Conservation (phyloP, 2,329 filamentous ascomycete species). For the Endoconidiophora laricicola region DNA sequence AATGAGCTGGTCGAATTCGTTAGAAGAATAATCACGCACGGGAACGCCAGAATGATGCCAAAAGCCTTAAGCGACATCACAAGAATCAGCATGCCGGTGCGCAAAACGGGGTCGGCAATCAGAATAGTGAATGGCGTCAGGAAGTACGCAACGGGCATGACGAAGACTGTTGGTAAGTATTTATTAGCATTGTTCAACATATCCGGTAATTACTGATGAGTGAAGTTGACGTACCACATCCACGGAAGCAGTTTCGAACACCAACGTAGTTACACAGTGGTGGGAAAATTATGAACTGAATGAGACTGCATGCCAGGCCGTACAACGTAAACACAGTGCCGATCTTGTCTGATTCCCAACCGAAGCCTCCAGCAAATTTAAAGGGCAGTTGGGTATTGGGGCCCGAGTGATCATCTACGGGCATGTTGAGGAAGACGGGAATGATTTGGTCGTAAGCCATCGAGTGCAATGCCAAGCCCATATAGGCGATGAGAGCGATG, state of each 20-base stretch:
- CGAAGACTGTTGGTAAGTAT: slow-evolving; percentile 25
- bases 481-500: slow-evolving; percentile 62
- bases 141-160: slow-evolving; percentile 62
- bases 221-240: slow-evolving; percentile 30
- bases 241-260: slow-evolving; percentile 54
- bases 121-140: slow-evolving; percentile 69
- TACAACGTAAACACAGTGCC: slow-evolving; percentile 75
- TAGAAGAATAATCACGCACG: slow-evolving; percentile 74
- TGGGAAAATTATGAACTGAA: slow-evolving; percentile 80
- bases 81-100: slow-evolving; percentile 44
- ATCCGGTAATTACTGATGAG: not conserved
- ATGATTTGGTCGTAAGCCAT: slow-evolving; percentile 78
- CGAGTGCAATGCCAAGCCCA: slow-evolving; percentile 63
- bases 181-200: not conserved
- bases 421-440: slow-evolving; percentile 75
- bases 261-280: slow-evolving; percentile 56
- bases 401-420: slow-evolving; percentile 33
- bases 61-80: slow-evolving; percentile 62
- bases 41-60: slow-evolving; percentile 70
- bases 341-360: slow-evolving; percentile 54
- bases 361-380: slow-evolving; percentile 71
- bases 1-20: slow-evolving; percentile 72
- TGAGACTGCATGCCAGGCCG: slow-evolving; percentile 59
- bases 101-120: slow-evolving; percentile 27
- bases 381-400: slow-evolving; percentile 51